phyloP scores from a whole-genome alignment of 139 green algal genomes.

The Desmodesmus armatus region DNA sequence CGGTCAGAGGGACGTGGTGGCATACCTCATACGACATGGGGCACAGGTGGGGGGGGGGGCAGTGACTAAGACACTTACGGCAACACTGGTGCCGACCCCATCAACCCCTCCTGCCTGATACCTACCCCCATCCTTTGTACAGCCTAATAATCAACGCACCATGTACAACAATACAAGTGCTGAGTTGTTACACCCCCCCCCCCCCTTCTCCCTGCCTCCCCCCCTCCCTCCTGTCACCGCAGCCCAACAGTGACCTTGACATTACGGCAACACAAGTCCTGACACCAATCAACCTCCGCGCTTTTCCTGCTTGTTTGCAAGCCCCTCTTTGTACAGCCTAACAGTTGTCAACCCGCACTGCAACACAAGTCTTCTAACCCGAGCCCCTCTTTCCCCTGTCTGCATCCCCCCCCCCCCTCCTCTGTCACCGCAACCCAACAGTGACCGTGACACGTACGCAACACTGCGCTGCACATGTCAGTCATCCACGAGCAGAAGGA shows the following conservation, averaged over 20 bases:
- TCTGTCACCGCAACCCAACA: slow-evolving; percentile 45
- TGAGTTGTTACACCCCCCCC: background rate
- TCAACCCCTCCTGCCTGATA: no score
- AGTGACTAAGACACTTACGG: background rate
- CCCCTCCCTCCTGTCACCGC: no score
- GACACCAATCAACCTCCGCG: no score
- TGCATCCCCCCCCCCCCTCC: background rate
- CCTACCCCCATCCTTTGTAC: no score
- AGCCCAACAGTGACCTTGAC: no score
- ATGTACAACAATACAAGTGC: background rate
- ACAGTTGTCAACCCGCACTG: background rate
- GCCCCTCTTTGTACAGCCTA: background rate
- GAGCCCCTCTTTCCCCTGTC: background rate
- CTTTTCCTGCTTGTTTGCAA: background rate
- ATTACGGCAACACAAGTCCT: no score
- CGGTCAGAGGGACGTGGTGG: slow-evolving; percentile 69
- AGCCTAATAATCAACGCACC: no score
- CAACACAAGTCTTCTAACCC: background rate
- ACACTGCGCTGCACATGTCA: slow-evolving; percentile 52
- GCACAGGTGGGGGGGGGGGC: slow-evolving; percentile 29
- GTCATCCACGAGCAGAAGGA: slow-evolving; percentile 51
- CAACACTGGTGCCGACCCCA: background rate
- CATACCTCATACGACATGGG: slow-evolving; percentile 69
- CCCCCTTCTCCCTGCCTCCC: no score
- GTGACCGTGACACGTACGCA: slow-evolving; percentile 56